Evolutionary conservation across 495 filamentous ascomycete genomes (phyloP).

Genomic region (Aspergillus ostianus): DNA sequence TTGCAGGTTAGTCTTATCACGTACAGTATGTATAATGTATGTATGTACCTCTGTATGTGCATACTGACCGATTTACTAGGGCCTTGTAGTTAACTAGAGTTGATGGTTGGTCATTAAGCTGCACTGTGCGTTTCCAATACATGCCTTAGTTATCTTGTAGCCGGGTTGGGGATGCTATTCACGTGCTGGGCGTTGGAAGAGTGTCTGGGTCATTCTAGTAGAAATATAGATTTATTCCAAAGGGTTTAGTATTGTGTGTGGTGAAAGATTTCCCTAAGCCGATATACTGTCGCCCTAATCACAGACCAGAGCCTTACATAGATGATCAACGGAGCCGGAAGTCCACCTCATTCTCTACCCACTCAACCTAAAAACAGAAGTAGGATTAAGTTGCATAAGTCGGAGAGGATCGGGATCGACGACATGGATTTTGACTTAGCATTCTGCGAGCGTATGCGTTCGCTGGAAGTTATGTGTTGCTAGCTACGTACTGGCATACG

Average conservation of each 20-base stretch:
- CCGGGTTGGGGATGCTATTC: too few relatives aligned
- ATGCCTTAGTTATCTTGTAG: too few relatives aligned
- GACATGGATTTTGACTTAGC: constrained; percentile 11
- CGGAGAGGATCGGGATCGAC: constrained; percentile 13
- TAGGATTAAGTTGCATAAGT: constrained; percentile 22
- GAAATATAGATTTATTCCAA: too few relatives aligned
- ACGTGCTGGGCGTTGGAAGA: too few relatives aligned
- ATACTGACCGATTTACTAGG: not conserved
- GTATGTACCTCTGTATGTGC: not conserved
- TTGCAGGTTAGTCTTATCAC: not conserved
- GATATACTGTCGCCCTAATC: too few relatives aligned
- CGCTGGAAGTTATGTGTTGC: not conserved
- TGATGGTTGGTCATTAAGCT: not conserved
- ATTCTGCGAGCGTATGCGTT: not conserved
- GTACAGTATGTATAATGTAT: not conserved
- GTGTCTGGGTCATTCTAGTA: not conserved
- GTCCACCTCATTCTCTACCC: not conserved
- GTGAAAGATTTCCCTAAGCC: too few relatives aligned
- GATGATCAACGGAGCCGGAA: too few relatives aligned
- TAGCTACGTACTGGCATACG: not conserved
- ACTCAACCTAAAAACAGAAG: not conserved
- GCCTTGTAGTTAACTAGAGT: not conserved
- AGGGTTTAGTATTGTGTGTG: too few relatives aligned
- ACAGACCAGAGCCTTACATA: too few relatives aligned
- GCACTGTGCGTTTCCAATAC: too few relatives aligned